Evolutionary conservation across 768 basidiomycete species (phyloP), one percentile per base, ranked within the genome.

Genomic region (Myochromella boudieri): DNA sequence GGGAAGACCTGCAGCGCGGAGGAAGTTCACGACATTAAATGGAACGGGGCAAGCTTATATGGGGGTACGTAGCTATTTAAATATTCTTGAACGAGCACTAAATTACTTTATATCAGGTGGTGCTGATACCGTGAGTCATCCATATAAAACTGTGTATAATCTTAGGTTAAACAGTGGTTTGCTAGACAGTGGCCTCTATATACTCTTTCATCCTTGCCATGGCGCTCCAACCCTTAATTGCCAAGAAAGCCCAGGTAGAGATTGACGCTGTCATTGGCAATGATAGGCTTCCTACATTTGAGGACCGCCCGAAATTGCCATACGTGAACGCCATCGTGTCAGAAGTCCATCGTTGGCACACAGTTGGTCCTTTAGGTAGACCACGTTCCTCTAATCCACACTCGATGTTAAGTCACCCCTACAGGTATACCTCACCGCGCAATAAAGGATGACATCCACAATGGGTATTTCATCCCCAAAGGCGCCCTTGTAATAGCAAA

Each of bases 1-100:
- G 64, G 58, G 4, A 54, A 56, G 26, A 57, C 60, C 1, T 6
- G 5, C 14, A 48, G 70, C 29, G 64, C 61, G n/a, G 55, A 59
- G 6, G 68, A 71, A 32, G 68, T 70, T 24, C 68, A 76, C 17
- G 46, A 61, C 8, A 51, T 75, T 28, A 76, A 71, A 52, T 72
- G 68, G 62, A 69, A 71, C 11, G 62, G 52, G 37, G 59, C 20
- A 0, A 38, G 46, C 6, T 54, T 54, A 25, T 61, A 55, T 42
- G 60, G 57, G 15, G n/a, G n/a, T n/a, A n/a, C n/a, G n/a, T n/a
- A n/a, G n/a, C n/a, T n/a, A n/a, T n/a, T n/a, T n/a, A n/a, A n/a
- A n/a, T n/a, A n/a, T n/a, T n/a, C n/a, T n/a, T n/a, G n/a, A n/a
- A n/a, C n/a, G n/a, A n/a, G n/a, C n/a, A n/a, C n/a, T n/a, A n/a